Evolutionary conservation across 2,329 filamentous ascomycete species (phyloP), one percentile per base, ranked within the genome.

Genomic region (Ophiostoma sp.): DNA sequence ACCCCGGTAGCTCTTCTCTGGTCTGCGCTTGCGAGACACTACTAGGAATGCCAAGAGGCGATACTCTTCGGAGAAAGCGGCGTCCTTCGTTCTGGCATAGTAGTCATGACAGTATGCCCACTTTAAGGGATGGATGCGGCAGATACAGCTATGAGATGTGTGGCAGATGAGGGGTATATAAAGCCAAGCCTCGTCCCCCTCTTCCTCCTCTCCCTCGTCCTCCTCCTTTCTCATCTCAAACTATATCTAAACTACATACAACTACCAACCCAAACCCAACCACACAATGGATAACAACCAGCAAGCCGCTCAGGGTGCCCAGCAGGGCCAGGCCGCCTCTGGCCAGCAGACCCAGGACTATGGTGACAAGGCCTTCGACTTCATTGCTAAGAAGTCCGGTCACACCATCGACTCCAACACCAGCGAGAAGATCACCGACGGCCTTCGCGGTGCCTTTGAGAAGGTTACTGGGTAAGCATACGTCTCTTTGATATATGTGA

Each of bases 381-480:
- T 74, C 35, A 13, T 75, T 0, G 35, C 74, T 70, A 76, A 76
- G 73, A 76, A 76, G 73, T 39, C 74, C 1, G 75, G 75, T 71
- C 75, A 75, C 71, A 44, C 52, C 7, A 52, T 76, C 31, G 69
- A 74, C 72, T 68, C 67, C 67, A 70, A 73, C 65, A 76, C 74
- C 13, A 68, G 72, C 67, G 77, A 79, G 76, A 78, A 78, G 75
- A 77, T 78, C 72, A 79, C 78, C 62, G 77, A 79, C 67, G 75
- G 73, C 13, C 73, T 74, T 8, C 79, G 80, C 23, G 70, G 71
- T 20, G 71, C 73, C 20, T 79, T 78, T 71, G 80, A 81, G 76
- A 81, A 81, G 76, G 48, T 73, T 5, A 80, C 80, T 35, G 80
- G 79, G 78, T 80, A 75, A 67, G 76, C 27, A 33, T 20, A 27